A percentile compares a stretch with the other conserved stretches of the same genome.
Evolutionary conservation across 75 land plant species (phyloP).

Genomic region (Larix kaempferi): DNA sequence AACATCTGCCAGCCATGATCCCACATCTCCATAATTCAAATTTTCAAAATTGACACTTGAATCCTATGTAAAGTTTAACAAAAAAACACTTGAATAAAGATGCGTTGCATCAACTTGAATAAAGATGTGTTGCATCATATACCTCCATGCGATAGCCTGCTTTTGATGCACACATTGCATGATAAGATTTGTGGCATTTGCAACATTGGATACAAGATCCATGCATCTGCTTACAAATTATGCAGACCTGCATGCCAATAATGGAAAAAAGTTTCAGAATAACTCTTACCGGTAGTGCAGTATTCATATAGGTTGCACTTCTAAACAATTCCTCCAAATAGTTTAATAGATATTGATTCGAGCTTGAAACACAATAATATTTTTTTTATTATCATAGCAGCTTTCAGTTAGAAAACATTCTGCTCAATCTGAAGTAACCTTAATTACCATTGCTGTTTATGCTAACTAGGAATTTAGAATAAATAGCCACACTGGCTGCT

Average conservation of each 20-base stretch:
- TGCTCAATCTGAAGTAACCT: background rate
- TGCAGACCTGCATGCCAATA: constrained; percentile 45
- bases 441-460: background rate
- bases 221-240: constrained; percentile 91
- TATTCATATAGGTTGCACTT: background rate
- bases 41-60: background rate
- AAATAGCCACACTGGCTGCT: background rate
- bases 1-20: background rate
- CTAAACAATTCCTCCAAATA: background rate
- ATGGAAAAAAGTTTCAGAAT: background rate
- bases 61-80: background rate
- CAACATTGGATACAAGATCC: constrained; percentile 92
- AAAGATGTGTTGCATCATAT: background rate
- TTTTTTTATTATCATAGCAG: background rate
- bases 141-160: constrained; percentile 99
- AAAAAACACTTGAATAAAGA: background rate
- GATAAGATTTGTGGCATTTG: constrained; percentile 77
- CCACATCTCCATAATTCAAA: background rate
- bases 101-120: background rate
- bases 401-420: background rate
- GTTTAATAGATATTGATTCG: background rate
- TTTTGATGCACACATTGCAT: constrained; percentile 96
- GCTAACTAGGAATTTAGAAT: background rate
- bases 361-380: background rate
- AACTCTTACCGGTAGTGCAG: background rate